Base-by-base conservation (phyloP, 305 asterid species). In the Fraxinus velutina region DNA sequence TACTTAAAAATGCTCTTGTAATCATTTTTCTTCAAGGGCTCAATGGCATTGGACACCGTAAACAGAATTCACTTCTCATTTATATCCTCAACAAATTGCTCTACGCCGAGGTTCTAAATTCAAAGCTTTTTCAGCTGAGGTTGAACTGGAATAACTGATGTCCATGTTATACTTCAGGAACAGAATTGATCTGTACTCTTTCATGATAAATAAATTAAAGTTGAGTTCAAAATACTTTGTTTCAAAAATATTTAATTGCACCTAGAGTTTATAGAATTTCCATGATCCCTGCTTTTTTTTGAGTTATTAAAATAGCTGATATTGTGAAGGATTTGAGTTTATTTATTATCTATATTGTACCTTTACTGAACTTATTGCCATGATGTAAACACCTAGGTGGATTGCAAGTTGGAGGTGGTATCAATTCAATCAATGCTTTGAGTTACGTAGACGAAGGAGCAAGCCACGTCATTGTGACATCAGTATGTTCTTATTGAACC, bases 391-490 rank as follows among this genome's bases (percentile, higher is more conserved):
- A 73, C 88, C 66, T 88, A 94, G 99, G 99, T 89, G 98, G 98
- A 82, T 90, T 96, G 96, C 99, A 96, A 90, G 90, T 96, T 79
- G 99, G 99, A 83, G 99, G 99, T 81, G 98, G 99, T 80, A 88
- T 96, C 90, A 92, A 88, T 89, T 80, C 97, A 79, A 86, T 83
- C 81, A 94, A 96, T 83, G 97, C 98, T 84, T 83, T 85, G 83
- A 92, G 89, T 88, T 96, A 91, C 90, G 85, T 96, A 82, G 90
- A 93, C 27, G 93, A 90, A 89, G 99, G 99, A 88, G 97, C 99
- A 85, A 96, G 99, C 91, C 99, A 96, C 89, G 92, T 93, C 85
- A 92, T 96, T 85, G 97, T 96, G 83, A 96, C 98, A 81, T 96
- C 98, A 60, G 98, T 96, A 91, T 62, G 97, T 90, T 76, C 75